Percentiles rank a stretch among this genome's conserved stretches.
These are phyloP conservation scores for Pseudozyma flocculosa DNA, from an alignment of 1,284 basidiomycete genomes.

Conservation along the genomic window DNA sequence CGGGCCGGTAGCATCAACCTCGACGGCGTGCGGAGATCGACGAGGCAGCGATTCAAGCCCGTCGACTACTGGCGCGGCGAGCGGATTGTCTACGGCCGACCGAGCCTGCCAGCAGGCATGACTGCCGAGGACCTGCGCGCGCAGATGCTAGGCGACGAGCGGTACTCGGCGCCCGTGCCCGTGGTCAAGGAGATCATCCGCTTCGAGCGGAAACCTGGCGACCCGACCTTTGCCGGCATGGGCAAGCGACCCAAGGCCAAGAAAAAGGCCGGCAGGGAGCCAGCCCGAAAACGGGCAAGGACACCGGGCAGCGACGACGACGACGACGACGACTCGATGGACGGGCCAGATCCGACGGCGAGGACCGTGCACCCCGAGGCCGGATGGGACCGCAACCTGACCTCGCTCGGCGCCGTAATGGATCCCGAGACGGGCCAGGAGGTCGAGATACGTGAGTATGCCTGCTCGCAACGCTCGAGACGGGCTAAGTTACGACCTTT, in stretches of 20 bases:
- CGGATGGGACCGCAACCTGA: conserved; percentile 83
- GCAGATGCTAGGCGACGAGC: conserved; percentile 25
- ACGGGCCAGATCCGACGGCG: conserved; percentile 62
- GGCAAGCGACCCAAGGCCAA: conserved; percentile 4
- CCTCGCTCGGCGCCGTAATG: conserved; percentile 69
- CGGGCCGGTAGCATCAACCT: conserved; percentile 32
- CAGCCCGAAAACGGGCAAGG: conserved; percentile 2
- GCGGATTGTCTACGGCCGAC: conserved; percentile 70
- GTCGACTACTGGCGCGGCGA: conserved; percentile 93
- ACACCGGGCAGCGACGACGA: conserved; percentile 10
- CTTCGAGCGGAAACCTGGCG: conserved; percentile 69
- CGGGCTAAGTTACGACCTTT: too few relatives aligned
- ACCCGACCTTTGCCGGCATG: conserved; percentile 55
- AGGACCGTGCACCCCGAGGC: conserved; percentile 60
- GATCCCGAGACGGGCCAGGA: conserved; percentile 70
- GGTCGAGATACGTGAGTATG: conserved; percentile 70
- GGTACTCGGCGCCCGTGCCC: conserved; percentile 63
- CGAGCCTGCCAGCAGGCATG: conserved; percentile 28
- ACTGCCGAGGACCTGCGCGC: conserved; percentile 13
- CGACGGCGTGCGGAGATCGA: conserved; percentile 73
- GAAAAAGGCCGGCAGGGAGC: conserved; percentile 1
- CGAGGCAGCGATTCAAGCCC: conserved; percentile 72
- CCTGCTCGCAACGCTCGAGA: too few relatives aligned
- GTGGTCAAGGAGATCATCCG: conserved; percentile 79
- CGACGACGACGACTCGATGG: conserved; percentile 16